phyloP scores from a whole-genome alignment of 2,329 filamentous ascomycete species.

The Clarireedia sp. region DNA sequence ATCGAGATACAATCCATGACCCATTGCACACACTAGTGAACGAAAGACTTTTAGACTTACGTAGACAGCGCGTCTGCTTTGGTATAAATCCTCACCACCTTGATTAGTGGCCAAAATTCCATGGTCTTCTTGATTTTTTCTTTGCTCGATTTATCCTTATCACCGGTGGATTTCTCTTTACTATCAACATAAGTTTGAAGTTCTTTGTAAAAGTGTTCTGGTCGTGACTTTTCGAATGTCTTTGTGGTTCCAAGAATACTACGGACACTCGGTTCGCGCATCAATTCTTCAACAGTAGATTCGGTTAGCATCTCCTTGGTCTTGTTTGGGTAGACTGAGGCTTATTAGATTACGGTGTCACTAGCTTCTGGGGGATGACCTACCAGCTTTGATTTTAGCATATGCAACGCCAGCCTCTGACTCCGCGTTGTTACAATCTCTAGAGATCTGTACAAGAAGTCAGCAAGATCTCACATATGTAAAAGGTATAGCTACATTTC shows the following conservation, averaged over 20 bases:
- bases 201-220: conserved; percentile 17
- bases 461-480: conserved; percentile 10
- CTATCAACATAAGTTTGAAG: conserved; percentile 23
- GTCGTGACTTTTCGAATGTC: conserved; percentile 11
- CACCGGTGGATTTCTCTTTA: conserved; percentile 26
- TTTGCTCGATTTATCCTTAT: conserved; percentile 32
- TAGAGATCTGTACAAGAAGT: conserved; percentile 26
- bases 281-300: conserved; percentile 14
- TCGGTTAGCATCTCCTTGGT: conserved; percentile 33
- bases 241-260: conserved; percentile 18
- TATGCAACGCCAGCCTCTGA: conserved; percentile 37
- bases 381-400: conserved; percentile 40
- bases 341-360: conserved; percentile 16
- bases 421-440: conserved; percentile 16
- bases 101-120: conserved; percentile 35
- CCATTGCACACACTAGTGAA: too few relatives aligned
- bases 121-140: conserved; percentile 24
- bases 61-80: conserved; percentile 37
- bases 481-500: conserved; percentile 20
- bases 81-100: conserved; percentile 35
- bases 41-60: not conserved
- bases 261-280: conserved; percentile 18
- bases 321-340: conserved; percentile 34
- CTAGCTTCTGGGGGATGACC: conserved; percentile 29
- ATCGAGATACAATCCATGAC: too few relatives aligned